A percentile compares a stretch with the other conserved stretches of the same genome.
Conservation (phyloP, 1,284 basidiomycete species). For the Phenoliferia sp. region DNA sequence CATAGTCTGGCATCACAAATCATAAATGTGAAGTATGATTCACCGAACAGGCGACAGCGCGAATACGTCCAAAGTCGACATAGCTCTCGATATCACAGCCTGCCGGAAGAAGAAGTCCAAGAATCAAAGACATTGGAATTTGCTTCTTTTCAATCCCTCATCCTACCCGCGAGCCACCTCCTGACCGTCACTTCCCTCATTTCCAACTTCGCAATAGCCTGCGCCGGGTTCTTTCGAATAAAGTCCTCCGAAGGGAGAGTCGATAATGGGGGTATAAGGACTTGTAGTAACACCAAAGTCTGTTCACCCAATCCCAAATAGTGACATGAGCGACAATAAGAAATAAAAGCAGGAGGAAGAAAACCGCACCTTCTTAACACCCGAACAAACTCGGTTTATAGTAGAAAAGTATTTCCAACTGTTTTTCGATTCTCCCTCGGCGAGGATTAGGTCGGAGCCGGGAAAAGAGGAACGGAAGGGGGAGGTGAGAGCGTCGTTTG, state of each 20-base stretch:
- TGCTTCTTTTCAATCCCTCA: constrained; percentile 61
- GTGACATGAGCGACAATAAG: neutral
- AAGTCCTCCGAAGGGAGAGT: constrained; percentile 46
- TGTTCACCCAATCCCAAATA: constrained; percentile 44
- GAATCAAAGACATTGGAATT: too few relatives aligned
- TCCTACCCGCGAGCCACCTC: constrained; percentile 82
- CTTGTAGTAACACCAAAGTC: constrained; percentile 85
- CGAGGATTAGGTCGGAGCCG: neutral
- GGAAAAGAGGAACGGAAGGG: constrained; percentile 53
- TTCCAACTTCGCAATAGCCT: constrained; percentile 55
- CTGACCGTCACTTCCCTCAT: constrained; percentile 80
- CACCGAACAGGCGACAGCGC: too few relatives aligned
- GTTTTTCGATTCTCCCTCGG: constrained; percentile 44
- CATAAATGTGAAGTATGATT: too few relatives aligned
- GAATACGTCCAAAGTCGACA: too few relatives aligned
- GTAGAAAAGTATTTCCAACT: constrained; percentile 96
- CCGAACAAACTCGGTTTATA: constrained; percentile 91
- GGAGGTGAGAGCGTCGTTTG: constrained; percentile 60
- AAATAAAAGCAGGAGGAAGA: neutral
- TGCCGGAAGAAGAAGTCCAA: too few relatives aligned
- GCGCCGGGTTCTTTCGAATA: constrained; percentile 37
- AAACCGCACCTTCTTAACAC: constrained; percentile 79
- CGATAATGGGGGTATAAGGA: constrained; percentile 71
- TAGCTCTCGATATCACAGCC: too few relatives aligned
- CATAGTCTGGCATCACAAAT: too few relatives aligned